These are phyloP conservation scores for Linum trigynum DNA, from an alignment of 345 rosid genomes.

Conservation along the genomic window DNA sequence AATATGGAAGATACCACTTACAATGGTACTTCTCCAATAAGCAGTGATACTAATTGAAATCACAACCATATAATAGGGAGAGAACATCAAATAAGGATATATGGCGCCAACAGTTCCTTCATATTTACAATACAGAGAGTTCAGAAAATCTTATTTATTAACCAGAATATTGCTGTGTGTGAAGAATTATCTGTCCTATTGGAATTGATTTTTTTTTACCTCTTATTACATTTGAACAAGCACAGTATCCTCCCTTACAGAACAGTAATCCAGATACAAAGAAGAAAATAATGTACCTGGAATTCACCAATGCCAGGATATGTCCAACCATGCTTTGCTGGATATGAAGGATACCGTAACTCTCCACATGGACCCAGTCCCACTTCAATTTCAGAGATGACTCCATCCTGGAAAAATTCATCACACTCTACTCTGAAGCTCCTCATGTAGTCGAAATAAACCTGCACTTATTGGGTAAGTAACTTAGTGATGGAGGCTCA, in stretches of 20 bases:
- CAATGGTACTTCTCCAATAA: too few species aligned
- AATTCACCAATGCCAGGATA: constrained; percentile 98
- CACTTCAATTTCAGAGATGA: constrained; percentile 70
- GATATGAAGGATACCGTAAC: constrained; percentile 85
- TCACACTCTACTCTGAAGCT: constrained; percentile 84
- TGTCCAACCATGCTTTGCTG: constrained; percentile 97
- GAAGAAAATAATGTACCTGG: constrained; percentile 46
- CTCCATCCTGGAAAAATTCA: constrained; percentile 56
- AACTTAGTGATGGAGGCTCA: background rate
- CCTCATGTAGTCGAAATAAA: constrained; percentile 96
- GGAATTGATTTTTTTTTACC: too few species aligned
- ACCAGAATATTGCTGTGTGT: too few species aligned
- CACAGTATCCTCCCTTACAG: background rate
- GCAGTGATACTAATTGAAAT: background rate
- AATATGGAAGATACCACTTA: background rate
- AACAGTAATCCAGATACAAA: background rate
- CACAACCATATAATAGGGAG: background rate
- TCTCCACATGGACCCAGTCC: constrained; percentile 99
- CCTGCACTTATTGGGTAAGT: constrained; percentile 32
- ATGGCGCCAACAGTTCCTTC: background rate
- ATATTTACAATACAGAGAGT: too few species aligned
- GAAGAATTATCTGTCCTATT: too few species aligned
- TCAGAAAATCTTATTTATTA: background rate
- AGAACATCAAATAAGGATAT: background rate
- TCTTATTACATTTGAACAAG: too few species aligned